Evolutionary conservation across 305 asterid species (phyloP).

Genomic region (Ajuga reptans): DNA sequence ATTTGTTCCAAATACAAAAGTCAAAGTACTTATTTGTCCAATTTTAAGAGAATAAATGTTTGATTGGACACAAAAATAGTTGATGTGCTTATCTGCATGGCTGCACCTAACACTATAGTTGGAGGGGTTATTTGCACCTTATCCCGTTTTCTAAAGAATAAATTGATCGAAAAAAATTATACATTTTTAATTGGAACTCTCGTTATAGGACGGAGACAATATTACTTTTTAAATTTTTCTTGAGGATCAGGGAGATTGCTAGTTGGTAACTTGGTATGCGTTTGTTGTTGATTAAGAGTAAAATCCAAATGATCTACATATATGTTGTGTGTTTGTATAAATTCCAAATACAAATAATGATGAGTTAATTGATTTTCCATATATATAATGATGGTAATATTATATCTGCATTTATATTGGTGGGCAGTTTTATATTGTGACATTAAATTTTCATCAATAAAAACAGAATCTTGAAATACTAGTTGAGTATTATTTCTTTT

Average conservation of each 20-base stretch:
- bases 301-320: background rate
- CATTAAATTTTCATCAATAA: constrained; percentile 31
- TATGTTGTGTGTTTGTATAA: background rate
- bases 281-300: background rate
- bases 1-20: no score
- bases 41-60: no score
- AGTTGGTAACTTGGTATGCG: background rate
- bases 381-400: background rate
- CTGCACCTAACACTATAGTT: no score
- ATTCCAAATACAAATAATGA: background rate
- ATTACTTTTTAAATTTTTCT: no score
- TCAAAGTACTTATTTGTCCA: no score
- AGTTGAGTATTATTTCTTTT: background rate
- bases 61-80: no score
- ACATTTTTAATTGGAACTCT: no score
- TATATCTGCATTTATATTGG: background rate
- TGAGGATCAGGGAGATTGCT: background rate
- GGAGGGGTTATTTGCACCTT: no score
- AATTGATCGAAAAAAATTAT: no score
- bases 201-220: no score
- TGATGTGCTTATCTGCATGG: no score
- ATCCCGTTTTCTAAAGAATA: no score
- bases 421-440: constrained; percentile 7
- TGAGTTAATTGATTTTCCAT: background rate
- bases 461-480: constrained; percentile 46